Conservation (phyloP, 805 yeast genomes). For the Zygotorulaspora chibaensis region DNA sequence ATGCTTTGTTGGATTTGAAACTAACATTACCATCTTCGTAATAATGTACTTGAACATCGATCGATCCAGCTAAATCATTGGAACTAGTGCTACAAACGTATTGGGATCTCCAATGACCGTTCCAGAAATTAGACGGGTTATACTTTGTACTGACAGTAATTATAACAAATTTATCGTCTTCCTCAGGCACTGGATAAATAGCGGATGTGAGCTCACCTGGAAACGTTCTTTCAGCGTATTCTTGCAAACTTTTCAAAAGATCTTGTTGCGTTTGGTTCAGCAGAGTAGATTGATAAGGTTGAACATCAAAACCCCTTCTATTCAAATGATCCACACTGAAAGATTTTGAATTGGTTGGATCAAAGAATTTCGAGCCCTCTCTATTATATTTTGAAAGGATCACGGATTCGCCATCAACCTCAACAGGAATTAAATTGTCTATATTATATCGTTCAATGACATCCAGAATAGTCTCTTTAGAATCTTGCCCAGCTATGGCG, state of each 20-base stretch:
- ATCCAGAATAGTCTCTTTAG: slow-evolving; percentile 33
- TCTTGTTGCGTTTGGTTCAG: slow-evolving; percentile 18
- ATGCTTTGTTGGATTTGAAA: slow-evolving; percentile 46
- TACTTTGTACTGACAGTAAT: slow-evolving; percentile 67
- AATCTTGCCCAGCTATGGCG: slow-evolving; percentile 39
- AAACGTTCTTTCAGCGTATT: slow-evolving; percentile 62
- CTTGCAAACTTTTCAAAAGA: slow-evolving; percentile 19
- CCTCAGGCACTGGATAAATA: slow-evolving; percentile 36
- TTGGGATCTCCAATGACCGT: slow-evolving; percentile 80
- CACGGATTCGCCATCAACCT: slow-evolving; percentile 34
- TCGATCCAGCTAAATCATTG: slow-evolving; percentile 45
- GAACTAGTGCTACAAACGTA: slow-evolving; percentile 43
- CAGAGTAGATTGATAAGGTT: slow-evolving; percentile 32
- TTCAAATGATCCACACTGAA: slow-evolving; percentile 58
- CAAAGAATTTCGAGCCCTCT: slow-evolving; percentile 51
- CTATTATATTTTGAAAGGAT: slow-evolving; percentile 49
- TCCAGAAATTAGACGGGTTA: slow-evolving; percentile 76
- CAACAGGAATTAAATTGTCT: slow-evolving; percentile 36
- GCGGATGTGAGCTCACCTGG: slow-evolving; percentile 51
- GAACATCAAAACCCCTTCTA: slow-evolving; percentile 50
- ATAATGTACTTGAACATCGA: slow-evolving; percentile 77
- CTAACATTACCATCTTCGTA: slow-evolving; percentile 95
- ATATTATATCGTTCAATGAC: slow-evolving; percentile 42
- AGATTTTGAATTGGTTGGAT: slow-evolving; percentile 43
- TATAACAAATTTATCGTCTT: slow-evolving; percentile 36